Evolutionary conservation across 1,284 basidiomycete genomes (phyloP).

Genomic region (Sanghuangporus baumii): DNA sequence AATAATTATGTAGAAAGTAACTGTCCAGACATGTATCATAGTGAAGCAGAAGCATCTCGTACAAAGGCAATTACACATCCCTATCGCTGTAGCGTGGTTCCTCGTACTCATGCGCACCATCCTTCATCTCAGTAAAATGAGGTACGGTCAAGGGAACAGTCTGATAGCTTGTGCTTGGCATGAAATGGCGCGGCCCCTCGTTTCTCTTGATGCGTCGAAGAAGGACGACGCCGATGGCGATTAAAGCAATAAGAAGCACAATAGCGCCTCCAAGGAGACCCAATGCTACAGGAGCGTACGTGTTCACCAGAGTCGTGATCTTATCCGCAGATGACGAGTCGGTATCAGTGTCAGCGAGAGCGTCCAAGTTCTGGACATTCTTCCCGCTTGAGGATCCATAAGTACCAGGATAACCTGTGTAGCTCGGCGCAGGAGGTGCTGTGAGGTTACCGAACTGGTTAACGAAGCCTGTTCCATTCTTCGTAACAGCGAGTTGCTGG

Average conservation of each 20-base stretch:
- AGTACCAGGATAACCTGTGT: neutral
- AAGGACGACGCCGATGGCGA: constrained; percentile 3
- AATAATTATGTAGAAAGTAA: neutral
- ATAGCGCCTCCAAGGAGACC: constrained; percentile 7
- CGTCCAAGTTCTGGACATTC: neutral
- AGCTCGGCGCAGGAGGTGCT: neutral
- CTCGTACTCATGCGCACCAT: constrained; percentile 16
- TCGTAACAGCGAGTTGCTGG: constrained; percentile 21
- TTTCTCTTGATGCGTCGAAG: neutral
- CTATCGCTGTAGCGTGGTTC: constrained; percentile 13
- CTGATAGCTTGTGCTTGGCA: constrained; percentile 3
- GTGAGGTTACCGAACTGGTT: constrained; percentile 12
- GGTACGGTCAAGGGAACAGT: constrained; percentile 13
- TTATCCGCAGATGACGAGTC: neutral
- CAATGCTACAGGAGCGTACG: constrained; percentile 5
- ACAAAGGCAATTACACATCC: neutral
- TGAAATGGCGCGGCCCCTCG: neutral
- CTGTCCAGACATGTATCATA: neutral
- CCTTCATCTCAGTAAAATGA: constrained; percentile 1
- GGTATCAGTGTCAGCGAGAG: neutral
- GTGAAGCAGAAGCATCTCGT: neutral
- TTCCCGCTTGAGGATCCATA: neutral
- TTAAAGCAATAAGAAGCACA: constrained; percentile 6
- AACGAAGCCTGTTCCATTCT: constrained; percentile 19
- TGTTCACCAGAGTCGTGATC: constrained; percentile 9